Evolutionary conservation across 441 rosid species (phyloP).

Genomic region (Bruguiera hainesii): DNA sequence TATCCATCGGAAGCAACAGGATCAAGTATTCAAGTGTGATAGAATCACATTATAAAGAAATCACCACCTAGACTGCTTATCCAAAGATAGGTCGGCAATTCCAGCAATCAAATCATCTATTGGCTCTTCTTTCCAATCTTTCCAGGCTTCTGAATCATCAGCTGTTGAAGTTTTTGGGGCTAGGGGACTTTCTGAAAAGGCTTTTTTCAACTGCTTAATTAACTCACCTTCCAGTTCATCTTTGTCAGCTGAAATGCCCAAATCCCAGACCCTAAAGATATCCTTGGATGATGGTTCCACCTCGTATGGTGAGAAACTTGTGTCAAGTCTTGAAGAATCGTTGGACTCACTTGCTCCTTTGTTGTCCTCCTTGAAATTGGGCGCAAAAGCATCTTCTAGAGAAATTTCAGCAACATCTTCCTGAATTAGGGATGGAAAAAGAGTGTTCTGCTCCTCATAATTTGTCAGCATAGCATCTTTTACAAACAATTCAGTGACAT

Average conservation of each 20-base stretch:
- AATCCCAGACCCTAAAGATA: conserved; percentile 74
- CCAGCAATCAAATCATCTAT: conserved; percentile 48
- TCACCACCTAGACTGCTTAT: conserved; percentile 10
- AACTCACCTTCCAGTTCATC: neutral
- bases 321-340: conserved; percentile 23
- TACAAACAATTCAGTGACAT: conserved; percentile 10
- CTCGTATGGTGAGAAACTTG: conserved; percentile 17
- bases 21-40: neutral
- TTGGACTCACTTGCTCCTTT: neutral
- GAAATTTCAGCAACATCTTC: conserved; percentile 20
- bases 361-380: conserved; percentile 32
- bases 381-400: conserved; percentile 31
- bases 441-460: conserved; percentile 28
- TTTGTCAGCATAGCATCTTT: conserved; percentile 33
- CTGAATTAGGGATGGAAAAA: neutral
- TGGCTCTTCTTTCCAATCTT: conserved; percentile 30
- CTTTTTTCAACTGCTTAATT: conserved; percentile 22
- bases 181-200: conserved; percentile 33
- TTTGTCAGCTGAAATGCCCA: neutral
- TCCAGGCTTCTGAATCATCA: conserved; percentile 28
- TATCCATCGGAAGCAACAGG: neutral
- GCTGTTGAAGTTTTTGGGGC: conserved; percentile 15
- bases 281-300: conserved; percentile 32
- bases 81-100: conserved; percentile 53
- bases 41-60: neutral